Conservation (phyloP, 345 rosid genomes). For the Dovyalis caffra region DNA sequence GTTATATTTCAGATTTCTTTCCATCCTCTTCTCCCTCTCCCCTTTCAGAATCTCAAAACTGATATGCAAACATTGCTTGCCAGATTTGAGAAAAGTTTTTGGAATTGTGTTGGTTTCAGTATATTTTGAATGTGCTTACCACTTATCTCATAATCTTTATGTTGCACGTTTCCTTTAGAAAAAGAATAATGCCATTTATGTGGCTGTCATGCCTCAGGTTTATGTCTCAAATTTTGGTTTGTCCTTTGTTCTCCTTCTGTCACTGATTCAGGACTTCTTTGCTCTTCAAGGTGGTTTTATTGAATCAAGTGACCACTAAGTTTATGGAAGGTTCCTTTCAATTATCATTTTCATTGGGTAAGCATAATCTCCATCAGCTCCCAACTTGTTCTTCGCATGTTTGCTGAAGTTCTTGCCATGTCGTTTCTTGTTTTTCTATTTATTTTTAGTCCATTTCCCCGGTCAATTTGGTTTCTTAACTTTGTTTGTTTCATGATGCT, state of each 20-base stretch:
- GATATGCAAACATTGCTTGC: background rate
- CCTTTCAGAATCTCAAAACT: background rate
- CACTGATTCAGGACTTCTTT: background rate
- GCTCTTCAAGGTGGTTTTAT: slow-evolving; percentile 64
- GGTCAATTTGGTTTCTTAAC: background rate
- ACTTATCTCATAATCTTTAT: no score
- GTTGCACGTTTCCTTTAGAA: no score
- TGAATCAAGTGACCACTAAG: slow-evolving; percentile 92
- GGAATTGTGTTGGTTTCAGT: background rate
- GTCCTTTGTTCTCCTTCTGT: background rate
- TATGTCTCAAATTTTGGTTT: background rate
- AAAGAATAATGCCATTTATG: background rate
- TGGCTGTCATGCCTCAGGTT: background rate
- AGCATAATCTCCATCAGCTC: slow-evolving; percentile 12
- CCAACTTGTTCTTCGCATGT: background rate
- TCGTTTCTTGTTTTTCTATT: background rate
- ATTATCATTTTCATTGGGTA: slow-evolving; percentile 83
- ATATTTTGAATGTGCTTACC: background rate
- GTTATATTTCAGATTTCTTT: background rate
- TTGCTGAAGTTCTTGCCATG: background rate
- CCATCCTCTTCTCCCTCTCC: background rate
- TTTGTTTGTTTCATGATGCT: slow-evolving; percentile 6
- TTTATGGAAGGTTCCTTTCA: slow-evolving; percentile 74
- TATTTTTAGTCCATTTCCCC: background rate
- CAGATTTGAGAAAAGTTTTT: background rate